A percentile compares a stretch with the other conserved stretches of the same genome.
Evolutionary conservation across 2,329 filamentous ascomycete species (phyloP).

Genomic region (Aureobasidium sp.): DNA sequence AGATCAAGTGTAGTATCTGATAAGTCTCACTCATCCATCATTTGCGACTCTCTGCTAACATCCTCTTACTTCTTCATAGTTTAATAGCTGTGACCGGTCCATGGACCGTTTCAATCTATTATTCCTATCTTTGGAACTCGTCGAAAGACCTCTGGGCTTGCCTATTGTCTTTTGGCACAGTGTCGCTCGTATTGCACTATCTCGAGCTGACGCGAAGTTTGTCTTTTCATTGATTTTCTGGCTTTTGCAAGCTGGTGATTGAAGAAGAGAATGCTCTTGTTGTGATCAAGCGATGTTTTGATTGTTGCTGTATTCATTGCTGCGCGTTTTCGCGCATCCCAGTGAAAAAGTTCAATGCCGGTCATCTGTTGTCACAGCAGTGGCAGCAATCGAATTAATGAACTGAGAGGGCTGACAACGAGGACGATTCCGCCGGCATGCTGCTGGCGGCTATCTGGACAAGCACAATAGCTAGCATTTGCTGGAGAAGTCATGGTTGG

Average conservation of each 20-base stretch:
- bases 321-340: background rate
- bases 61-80: constrained; percentile 74
- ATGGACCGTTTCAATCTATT: constrained; percentile 66
- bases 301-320: background rate
- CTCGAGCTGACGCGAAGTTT: constrained; percentile 60
- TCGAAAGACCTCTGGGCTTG: constrained; percentile 62
- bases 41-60: background rate
- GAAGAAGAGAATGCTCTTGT: constrained; percentile 22
- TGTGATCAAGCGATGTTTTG: background rate
- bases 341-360: background rate
- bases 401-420: no score
- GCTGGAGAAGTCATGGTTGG: background rate
- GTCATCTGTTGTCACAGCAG: background rate
- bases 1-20: constrained; percentile 16
- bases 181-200: constrained; percentile 73
- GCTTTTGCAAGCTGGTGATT: constrained; percentile 18
- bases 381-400: background rate
- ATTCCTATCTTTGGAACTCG: constrained; percentile 67
- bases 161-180: constrained; percentile 56
- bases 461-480: no score
- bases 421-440: no score
- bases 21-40: no score
- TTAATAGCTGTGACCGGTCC: constrained; percentile 86
- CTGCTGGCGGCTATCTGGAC: no score
- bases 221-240: constrained; percentile 27